Percentiles rank a stretch among this genome's conserved stretches.
Evolutionary conservation across 371 early-diverging fungal genomes (phyloP).

Genomic region (Dichotomocladium elegans): DNA sequence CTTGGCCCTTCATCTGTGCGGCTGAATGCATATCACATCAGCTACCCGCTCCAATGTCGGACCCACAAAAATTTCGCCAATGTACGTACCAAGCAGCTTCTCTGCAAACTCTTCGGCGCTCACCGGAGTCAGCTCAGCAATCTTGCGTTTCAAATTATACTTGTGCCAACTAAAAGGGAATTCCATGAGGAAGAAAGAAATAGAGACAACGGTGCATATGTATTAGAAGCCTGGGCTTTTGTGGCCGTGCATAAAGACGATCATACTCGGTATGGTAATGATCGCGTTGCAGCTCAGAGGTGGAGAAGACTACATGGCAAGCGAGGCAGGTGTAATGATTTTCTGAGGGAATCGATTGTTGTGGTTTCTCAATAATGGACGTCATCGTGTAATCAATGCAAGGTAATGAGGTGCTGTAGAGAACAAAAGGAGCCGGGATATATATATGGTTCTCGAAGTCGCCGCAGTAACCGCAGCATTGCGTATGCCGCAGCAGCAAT

Average conservation of each 20-base stretch:
- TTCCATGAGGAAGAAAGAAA: not conserved
- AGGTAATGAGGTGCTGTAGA: no score
- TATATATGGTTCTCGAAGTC: no score
- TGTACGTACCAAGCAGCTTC: conserved; percentile 43
- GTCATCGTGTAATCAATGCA: no score
- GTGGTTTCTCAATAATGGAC: not conserved
- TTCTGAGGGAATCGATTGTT: not conserved
- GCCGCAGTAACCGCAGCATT: no score
- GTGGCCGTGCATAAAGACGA: no score
- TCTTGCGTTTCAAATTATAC: conserved; percentile 87
- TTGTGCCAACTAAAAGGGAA: conserved; percentile 66
- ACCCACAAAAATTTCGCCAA: not conserved
- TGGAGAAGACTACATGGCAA: conserved; percentile 85
- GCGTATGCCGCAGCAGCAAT: no score
- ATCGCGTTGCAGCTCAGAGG: conserved; percentile 76
- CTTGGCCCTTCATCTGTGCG: conserved; percentile 41
- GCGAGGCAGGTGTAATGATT: conserved; percentile 61
- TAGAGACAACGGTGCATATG: not conserved
- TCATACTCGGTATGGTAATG: conserved; percentile 81
- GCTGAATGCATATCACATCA: conserved; percentile 20
- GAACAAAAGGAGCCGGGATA: no score
- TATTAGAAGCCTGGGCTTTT: not conserved
- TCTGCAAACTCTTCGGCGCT: conserved; percentile 70
- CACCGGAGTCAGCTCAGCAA: conserved; percentile 72
- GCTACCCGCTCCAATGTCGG: not conserved